These are phyloP conservation scores for Lolium rigidum DNA, from an alignment of 176 grass and related monocot genomes.

Conservation along the genomic window DNA sequence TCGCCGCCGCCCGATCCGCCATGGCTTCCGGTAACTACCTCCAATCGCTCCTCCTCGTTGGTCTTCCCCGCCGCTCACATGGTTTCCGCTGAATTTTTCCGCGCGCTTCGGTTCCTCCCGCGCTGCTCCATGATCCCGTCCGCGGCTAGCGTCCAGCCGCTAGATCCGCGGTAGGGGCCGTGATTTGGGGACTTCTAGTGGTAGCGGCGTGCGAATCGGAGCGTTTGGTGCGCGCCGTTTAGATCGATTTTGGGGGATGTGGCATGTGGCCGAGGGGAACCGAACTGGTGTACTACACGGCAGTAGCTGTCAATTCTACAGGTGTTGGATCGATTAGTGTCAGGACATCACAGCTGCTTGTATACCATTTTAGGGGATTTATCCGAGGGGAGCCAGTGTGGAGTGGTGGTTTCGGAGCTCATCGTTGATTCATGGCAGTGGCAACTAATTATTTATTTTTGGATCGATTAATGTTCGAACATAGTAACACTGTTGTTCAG, in stretches of 20 bases:
- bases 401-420: neutral
- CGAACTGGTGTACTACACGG: neutral
- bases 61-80: neutral
- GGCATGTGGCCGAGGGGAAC: neutral
- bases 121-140: neutral
- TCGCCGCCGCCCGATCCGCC: neutral
- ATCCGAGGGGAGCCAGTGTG: neutral
- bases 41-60: neutral
- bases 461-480: too few relatives aligned
- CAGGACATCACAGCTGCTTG: neutral
- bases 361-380: neutral
- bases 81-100: neutral
- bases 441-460: neutral
- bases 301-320: neutral
- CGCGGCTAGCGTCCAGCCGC: neutral
- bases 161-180: slow-evolving; percentile 13
- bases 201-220: neutral
- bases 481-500: neutral
- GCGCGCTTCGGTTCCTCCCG: too few relatives aligned
- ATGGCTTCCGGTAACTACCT: slow-evolving; percentile 52
- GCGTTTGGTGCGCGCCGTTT: too few relatives aligned
- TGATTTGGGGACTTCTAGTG: neutral
- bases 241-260: slow-evolving; percentile 11
- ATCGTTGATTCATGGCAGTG: neutral
- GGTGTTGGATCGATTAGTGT: neutral